phyloP scores from a whole-genome alignment of 1,284 basidiomycete genomes.

The Ustilago shanxiensis region DNA sequence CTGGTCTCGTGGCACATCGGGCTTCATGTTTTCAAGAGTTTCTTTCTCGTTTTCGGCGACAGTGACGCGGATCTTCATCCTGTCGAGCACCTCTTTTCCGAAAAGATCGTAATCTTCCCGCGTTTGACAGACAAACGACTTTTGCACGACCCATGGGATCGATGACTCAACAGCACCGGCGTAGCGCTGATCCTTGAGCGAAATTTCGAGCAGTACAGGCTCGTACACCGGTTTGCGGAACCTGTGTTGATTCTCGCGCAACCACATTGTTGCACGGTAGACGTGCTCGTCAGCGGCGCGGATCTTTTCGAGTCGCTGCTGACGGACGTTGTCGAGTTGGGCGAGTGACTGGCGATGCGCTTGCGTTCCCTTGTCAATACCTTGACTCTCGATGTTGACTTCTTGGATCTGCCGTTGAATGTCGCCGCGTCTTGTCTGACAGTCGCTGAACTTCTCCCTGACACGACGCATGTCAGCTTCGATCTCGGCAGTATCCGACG shows the following conservation, averaged over 20 bases:
- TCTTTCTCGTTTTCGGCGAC: constrained; percentile 63
- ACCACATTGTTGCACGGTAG: constrained; percentile 81
- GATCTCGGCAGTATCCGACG: constrained; percentile 38
- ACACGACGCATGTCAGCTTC: constrained; percentile 45
- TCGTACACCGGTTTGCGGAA: constrained; percentile 88
- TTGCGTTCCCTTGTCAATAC: constrained; percentile 25
- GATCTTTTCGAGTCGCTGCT: constrained; percentile 59
- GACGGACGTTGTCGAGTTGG: constrained; percentile 54
- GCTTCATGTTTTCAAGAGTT: constrained; percentile 32
- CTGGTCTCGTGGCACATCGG: constrained; percentile 71
- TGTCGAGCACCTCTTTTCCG: constrained; percentile 76
- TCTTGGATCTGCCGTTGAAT: constrained; percentile 41
- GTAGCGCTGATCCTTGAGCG: constrained; percentile 77
- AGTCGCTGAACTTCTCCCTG: constrained; percentile 34
- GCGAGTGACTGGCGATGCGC: constrained; percentile 40
- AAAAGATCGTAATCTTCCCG: constrained; percentile 81
- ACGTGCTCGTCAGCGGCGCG: constrained; percentile 75
- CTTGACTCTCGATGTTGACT: constrained; percentile 35
- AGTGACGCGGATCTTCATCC: constrained; percentile 70
- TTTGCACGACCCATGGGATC: constrained; percentile 73
- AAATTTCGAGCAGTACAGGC: constrained; percentile 80
- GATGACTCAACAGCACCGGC: constrained; percentile 82
- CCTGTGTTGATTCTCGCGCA: constrained; percentile 77
- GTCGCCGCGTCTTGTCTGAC: constrained; percentile 32
- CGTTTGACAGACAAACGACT: constrained; percentile 89